A percentile compares a stretch with the other conserved stretches of the same genome.
Conservation (phyloP, 768 basidiomycete genomes). For the Termitomyces sp. region DNA sequence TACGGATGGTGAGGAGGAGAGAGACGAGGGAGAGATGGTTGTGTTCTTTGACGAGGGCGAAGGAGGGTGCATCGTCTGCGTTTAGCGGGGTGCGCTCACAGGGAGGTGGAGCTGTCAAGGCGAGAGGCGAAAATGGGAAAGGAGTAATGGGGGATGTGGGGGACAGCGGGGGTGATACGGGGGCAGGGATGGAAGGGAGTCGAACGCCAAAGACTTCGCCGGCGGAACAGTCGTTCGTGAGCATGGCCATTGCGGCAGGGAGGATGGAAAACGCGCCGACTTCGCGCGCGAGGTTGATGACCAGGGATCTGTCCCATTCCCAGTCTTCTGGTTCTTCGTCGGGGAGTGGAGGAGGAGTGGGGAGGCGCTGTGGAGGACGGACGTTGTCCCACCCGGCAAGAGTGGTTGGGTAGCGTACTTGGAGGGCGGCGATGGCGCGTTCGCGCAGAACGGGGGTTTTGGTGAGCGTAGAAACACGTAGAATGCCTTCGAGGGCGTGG, state of each 20-base stretch:
- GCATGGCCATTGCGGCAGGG: conserved; percentile 17
- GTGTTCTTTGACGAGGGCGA: conserved; percentile 9
- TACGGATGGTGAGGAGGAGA: conserved; percentile 8
- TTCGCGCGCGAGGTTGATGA: conserved; percentile 18
- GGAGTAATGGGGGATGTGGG: not conserved
- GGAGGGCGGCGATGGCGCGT: conserved; percentile 9
- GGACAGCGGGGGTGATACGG: not conserved
- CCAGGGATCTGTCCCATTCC: conserved; percentile 11
- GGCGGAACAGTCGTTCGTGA: conserved; percentile 16
- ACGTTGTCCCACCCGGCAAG: conserved; percentile 12
- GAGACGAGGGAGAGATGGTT: not conserved
- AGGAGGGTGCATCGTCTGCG: not conserved
- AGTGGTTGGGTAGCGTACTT: conserved; percentile 12
- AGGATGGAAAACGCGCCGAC: conserved; percentile 13
- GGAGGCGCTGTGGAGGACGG: not conserved
- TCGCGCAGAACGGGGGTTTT: conserved; percentile 8
- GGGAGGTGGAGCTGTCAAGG: not conserved
- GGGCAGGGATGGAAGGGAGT: not conserved
- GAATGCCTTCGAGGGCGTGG: conserved; percentile 3
- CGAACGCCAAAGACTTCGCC: conserved; percentile 16
- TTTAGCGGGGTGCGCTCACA: not conserved
- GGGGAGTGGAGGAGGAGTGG: not conserved
- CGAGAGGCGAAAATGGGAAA: not conserved
- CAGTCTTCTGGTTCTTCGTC: conserved; percentile 2
- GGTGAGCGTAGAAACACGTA: conserved; percentile 11